Base-by-base conservation (phyloP, 1,139 yeast species). In the Sugiyamaella grinbergsii region DNA sequence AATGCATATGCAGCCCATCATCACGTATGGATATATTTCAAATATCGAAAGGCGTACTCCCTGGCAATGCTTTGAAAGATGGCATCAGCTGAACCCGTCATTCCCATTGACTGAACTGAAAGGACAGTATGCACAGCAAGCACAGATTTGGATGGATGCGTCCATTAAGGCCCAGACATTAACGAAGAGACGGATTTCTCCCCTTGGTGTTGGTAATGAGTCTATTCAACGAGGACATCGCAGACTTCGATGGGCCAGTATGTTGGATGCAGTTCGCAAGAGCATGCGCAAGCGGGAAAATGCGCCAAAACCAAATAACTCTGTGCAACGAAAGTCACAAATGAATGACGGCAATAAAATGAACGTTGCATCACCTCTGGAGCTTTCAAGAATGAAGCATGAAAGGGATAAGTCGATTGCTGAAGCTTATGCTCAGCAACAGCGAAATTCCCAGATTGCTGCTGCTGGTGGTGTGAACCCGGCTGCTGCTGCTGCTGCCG, bases 41-140 rank as follows among this genome's bases (percentile, higher is more conserved):
- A 90, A 87, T 59, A 88, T 90, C 52, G 98, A 93, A 67, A 78
- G 98, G 61, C 78, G 98, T 63, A 93, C 98, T 0, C 95, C 98
- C 0, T 93, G 98, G 98, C 98, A 91, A 66, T 93, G 98, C 66
- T 93, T 93, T 72, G 98, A 93, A 68, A 75, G 98, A 57, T 93
- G 94, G 74, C 85, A 90, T 55, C 98, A 93, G 69, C 75, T 94
- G 56, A 90, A 89, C 62, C 97, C 93, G 52, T 83, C 83, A 55
- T 90, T 89, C 61, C 94, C 87, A 56, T 80, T 88, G 53, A 75
- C 82, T 20, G 98, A 93, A 62, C 80, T 93, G 81, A 84, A 88
- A 61, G 98, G 98, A 0, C 80, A 85, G 10, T 81, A 88, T 60
- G 89, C 97, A 0, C 80, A 81, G 52, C 81, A 78, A 56, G 97